Base-by-base conservation (phyloP, 2,329 filamentous ascomycete species). In the Cyanodermella asteris region DNA sequence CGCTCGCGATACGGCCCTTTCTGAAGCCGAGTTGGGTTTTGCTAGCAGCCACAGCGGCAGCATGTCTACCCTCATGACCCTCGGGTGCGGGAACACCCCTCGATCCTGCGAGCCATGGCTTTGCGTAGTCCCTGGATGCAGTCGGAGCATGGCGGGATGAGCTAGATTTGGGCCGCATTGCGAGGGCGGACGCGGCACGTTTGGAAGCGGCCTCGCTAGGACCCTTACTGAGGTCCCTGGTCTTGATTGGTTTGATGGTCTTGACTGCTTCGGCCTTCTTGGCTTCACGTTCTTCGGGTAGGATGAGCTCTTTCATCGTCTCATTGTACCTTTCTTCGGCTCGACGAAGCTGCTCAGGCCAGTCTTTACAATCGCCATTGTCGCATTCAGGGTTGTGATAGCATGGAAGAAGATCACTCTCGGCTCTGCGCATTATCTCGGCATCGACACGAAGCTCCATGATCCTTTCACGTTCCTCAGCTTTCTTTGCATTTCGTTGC, bases 11-110 rank as follows among this genome's bases (percentile, higher is more conserved):
- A 17, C 77, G 65, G 17, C 82, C 81, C 44, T 74, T 78, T 28
- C 65, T 76, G 43, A 91, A 91, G 10, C 82, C 82, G 20, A 91
- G 61, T 0, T 81, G 91, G 28, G 68, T 82, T 33, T 71, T 67
- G 2, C 81, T 91, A 5, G 68, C 69, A 5, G 64, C 64, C 13
- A 64, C 59, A 2, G 73, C 71, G 7, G 62, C 56, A 6, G 59
- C 59, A 34, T 66, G 63, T 23, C 68, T 64, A 36, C 64, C 56
- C 7, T 46, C 41, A n/a, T 56, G 56, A 1, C 56, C 48, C 31
- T 60, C 61, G 5, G 47, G 37, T n/a, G 50, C 42, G 25, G 57
- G 58, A 28, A 49, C 53, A 27, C 41, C 49, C 8, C 44, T 37
- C 18, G 49, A 36, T 14, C 44, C 31, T 6, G 44, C 24, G 4